Percentiles rank a stretch among this genome's conserved stretches.
These are phyloP conservation scores for Eucalyptus pauciflora DNA, from an alignment of 345 rosid genomes.

Conservation along the genomic window DNA sequence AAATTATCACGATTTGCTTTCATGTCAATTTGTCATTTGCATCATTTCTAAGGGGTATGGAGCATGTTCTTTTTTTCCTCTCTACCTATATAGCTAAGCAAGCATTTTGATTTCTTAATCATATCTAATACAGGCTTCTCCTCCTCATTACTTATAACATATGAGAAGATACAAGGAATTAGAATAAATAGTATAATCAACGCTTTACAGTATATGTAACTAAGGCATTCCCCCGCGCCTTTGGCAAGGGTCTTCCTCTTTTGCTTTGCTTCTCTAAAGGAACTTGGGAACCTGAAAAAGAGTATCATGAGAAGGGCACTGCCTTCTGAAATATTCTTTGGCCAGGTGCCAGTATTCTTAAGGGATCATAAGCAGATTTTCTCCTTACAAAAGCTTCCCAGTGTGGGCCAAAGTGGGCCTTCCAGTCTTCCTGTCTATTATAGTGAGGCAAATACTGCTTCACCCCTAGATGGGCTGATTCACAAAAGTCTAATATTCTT, in stretches of 20 bases:
- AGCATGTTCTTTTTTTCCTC: not conserved
- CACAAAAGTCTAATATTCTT: conserved; percentile 54
- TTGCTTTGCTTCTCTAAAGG: not conserved
- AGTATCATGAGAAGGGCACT: conserved; percentile 29
- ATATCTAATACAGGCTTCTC: not conserved
- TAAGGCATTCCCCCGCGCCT: not conserved
- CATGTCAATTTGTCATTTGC: not conserved
- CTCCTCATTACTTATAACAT: conserved; percentile 10
- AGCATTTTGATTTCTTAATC: not conserved
- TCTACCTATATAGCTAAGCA: not conserved
- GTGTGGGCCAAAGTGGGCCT: conserved; percentile 60
- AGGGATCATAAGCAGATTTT: conserved; percentile 70
- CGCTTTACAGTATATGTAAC: conserved; percentile 7
- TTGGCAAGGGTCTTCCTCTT: not conserved
- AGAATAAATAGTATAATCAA: not conserved
- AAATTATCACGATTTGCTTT: not conserved
- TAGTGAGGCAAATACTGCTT: conserved; percentile 93
- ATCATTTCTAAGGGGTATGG: not conserved
- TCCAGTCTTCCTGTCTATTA: conserved; percentile 69
- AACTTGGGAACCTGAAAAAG: not conserved
- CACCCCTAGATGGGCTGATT: conserved; percentile 42
- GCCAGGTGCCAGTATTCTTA: conserved; percentile 90
- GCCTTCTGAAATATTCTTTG: conserved; percentile 74
- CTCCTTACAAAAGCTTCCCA: conserved; percentile 68
- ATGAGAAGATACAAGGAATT: not conserved